Conservation (phyloP, 2,329 filamentous ascomycete species). For the Xylaria sp. region DNA sequence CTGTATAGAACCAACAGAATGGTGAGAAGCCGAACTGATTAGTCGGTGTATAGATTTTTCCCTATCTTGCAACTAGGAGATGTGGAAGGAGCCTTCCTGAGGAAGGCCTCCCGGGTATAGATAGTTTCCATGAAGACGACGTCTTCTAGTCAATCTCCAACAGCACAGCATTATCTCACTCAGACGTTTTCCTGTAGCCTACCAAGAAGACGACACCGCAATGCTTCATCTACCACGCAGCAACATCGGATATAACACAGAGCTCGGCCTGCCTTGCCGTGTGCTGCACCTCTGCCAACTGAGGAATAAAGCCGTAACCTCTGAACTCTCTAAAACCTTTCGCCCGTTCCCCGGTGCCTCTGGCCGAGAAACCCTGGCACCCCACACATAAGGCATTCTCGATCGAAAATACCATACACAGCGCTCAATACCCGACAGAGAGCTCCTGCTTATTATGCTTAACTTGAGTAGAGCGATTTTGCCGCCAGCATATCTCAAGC, state of each 20-base stretch:
- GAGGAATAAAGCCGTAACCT: not conserved
- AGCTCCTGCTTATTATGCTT: not conserved
- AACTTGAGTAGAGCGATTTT: not conserved
- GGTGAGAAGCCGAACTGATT: not conserved
- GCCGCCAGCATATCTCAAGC: not conserved
- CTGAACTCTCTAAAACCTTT: not conserved
- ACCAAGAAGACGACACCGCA: not conserved
- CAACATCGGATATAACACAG: not conserved
- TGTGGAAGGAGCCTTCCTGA: not conserved
- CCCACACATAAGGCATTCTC: not conserved
- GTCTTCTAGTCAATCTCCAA: too few relatives aligned
- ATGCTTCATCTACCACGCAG: not conserved
- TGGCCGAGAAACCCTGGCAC: not conserved
- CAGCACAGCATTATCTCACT: too few relatives aligned
- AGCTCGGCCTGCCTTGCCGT: not conserved
- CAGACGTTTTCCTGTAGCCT: too few relatives aligned
- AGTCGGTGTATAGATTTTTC: not conserved
- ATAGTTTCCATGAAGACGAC: too few relatives aligned
- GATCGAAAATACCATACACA: too few relatives aligned
- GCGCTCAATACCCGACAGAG: not conserved
- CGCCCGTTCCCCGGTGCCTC: not conserved
- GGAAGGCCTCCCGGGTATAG: not conserved
- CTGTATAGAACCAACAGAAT: constrained; percentile 13
- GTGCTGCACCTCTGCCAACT: not conserved
- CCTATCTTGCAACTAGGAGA: not conserved